These are phyloP conservation scores for Plasmodium cynomolgi DNA, from an alignment of 169 alveolate genomes.

Conservation along the genomic window DNA sequence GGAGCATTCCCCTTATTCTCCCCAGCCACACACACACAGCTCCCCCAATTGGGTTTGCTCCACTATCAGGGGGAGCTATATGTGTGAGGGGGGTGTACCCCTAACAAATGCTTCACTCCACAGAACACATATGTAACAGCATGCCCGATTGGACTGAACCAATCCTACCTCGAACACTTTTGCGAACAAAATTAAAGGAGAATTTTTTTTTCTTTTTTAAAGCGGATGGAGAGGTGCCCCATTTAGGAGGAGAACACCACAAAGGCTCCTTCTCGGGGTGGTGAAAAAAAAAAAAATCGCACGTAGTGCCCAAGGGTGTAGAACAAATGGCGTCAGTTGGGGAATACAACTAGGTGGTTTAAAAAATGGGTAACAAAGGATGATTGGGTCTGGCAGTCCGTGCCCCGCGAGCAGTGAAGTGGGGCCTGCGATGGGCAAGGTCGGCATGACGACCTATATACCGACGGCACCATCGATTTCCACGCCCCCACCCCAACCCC, in stretches of 20 bases:
- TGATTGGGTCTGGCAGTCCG: neutral
- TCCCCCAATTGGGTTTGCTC: too few relatives aligned
- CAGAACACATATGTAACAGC: neutral
- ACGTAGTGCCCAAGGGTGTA: neutral
- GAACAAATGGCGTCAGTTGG: neutral
- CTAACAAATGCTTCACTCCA: neutral
- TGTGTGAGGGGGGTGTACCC: neutral
- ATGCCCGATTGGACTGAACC: neutral
- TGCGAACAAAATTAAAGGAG: neutral
- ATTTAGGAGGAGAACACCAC: neutral
- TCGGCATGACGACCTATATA: neutral
- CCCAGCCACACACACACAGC: neutral
- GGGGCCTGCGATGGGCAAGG: neutral
- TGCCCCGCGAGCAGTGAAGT: neutral
- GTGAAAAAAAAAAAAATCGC: neutral
- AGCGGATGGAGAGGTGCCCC: neutral
- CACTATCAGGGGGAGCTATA: too few relatives aligned
- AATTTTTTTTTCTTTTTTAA: neutral
- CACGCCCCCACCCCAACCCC: neutral
- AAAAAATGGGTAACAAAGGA: neutral
- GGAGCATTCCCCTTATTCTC: neutral
- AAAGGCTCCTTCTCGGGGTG: neutral
- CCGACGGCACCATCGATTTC: too few relatives aligned
- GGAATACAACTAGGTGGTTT: neutral
- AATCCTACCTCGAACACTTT: neutral